Percentiles rank a stretch among this genome's conserved stretches.
phyloP scores from a whole-genome alignment of 1,284 basidiomycete genomes.

The Cutaneotrichosporon cutaneum region DNA sequence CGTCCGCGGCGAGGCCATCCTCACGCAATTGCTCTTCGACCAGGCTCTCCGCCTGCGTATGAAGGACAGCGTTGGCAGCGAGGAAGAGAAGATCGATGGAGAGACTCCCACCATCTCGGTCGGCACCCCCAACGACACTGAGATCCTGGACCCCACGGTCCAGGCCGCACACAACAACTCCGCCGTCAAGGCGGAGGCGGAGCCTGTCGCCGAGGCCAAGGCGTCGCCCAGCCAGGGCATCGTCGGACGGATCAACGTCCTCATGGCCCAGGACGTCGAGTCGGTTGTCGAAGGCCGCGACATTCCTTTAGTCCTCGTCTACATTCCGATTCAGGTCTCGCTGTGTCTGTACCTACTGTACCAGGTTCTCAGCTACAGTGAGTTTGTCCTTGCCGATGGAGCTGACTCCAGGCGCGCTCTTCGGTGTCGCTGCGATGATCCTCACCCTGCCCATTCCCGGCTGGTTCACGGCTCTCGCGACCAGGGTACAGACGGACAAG shows the following conservation, averaged over 20 bases:
- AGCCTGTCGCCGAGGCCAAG: slow-evolving; percentile 1
- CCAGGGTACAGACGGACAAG: slow-evolving; percentile 39
- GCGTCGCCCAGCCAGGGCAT: slow-evolving; percentile 47
- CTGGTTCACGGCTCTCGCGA: slow-evolving; percentile 41
- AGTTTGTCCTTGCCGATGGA: slow-evolving; percentile 51
- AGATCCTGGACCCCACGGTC: slow-evolving; percentile 3
- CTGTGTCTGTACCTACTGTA: slow-evolving; percentile 47
- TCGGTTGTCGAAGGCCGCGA: slow-evolving; percentile 51
- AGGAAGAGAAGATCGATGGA: slow-evolving; percentile 17
- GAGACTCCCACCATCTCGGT: slow-evolving; percentile 21
- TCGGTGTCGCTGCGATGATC: slow-evolving; percentile 60
- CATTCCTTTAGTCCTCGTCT: slow-evolving; percentile 45
- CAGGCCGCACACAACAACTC: neutral
- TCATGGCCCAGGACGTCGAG: slow-evolving; percentile 52
- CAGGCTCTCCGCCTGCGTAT: slow-evolving; percentile 67
- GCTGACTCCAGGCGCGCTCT: slow-evolving; percentile 54
- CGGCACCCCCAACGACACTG: slow-evolving; percentile 18
- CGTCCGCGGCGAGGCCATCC: slow-evolving; percentile 62
- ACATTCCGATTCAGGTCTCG: slow-evolving; percentile 44
- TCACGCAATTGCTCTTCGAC: slow-evolving; percentile 69
- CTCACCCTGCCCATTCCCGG: slow-evolving; percentile 60
- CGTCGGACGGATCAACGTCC: slow-evolving; percentile 63
- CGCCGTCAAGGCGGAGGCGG: slow-evolving; percentile 1
- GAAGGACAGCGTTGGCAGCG: slow-evolving; percentile 43
- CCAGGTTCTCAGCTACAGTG: slow-evolving; percentile 50